Evolutionary conservation across 257 asterid genomes (phyloP).

Genomic region (Penstemon barbatus): DNA sequence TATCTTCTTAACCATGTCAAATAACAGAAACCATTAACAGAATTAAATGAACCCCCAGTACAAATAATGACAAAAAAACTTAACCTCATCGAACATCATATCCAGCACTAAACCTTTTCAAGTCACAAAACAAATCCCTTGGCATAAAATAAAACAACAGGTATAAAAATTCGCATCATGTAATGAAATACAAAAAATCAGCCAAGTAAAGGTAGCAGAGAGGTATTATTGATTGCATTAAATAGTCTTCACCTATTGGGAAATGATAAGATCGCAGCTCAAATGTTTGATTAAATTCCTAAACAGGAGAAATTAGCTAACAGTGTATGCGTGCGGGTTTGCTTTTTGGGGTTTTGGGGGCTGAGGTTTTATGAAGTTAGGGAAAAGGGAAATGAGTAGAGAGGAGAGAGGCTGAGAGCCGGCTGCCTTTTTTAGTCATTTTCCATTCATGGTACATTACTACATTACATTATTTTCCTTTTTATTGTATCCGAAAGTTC

Average conservation of each 20-base stretch:
- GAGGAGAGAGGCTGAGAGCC: slow-evolving; percentile 32
- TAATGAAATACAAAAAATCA: too few relatives aligned
- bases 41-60: not conserved
- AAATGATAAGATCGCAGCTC: slow-evolving; percentile 24
- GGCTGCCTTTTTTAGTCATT: slow-evolving; percentile 28
- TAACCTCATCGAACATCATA: not conserved
- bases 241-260: slow-evolving; percentile 5
- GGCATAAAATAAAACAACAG: not conserved
- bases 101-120: not conserved
- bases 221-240: not conserved
- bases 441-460: not conserved
- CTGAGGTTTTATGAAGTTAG: slow-evolving; percentile 34
- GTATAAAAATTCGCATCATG: not conserved
- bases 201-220: not conserved
- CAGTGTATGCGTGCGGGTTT: not conserved
- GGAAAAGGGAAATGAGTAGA: slow-evolving; percentile 16
- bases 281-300: slow-evolving; percentile 15
- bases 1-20: slow-evolving; percentile 6
- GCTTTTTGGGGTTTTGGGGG: slow-evolving; percentile 34
- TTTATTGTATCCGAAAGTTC: too few relatives aligned
- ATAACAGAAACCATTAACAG: not conserved
- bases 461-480: too few relatives aligned
- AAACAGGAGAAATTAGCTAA: too few relatives aligned
- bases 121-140: slow-evolving; percentile 1
- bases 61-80: slow-evolving; percentile 3